Conservation (phyloP, 2,329 filamentous ascomycete genomes). For the Pyrenophora teres region DNA sequence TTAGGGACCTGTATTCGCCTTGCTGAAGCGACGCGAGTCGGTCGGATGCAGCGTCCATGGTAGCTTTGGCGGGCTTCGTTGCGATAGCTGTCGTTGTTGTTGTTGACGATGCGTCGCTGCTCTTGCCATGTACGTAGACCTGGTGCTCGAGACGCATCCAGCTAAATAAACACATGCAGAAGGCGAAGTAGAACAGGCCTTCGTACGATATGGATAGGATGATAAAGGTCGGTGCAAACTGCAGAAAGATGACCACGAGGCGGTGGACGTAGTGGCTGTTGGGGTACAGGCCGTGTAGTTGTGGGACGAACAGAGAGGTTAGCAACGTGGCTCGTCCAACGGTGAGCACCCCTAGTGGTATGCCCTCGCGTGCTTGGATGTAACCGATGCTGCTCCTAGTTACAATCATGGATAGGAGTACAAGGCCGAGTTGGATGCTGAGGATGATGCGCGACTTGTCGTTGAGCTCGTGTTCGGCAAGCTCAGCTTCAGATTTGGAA, state of each 20-base stretch:
- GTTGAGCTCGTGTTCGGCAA: constrained; percentile 44
- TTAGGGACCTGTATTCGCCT: constrained; percentile 67
- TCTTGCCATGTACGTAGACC: constrained; percentile 58
- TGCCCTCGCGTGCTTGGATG: constrained; percentile 79
- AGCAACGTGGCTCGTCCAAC: constrained; percentile 83
- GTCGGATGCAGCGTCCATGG: constrained; percentile 46
- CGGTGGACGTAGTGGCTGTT: constrained; percentile 90
- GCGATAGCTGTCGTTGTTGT: constrained; percentile 14
- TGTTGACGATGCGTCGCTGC: constrained; percentile 7
- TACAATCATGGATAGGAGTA: constrained; percentile 80
- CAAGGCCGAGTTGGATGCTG: constrained; percentile 75
- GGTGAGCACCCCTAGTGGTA: constrained; percentile 85
- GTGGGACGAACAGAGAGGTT: constrained; percentile 75
- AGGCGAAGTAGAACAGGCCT: constrained; percentile 91
- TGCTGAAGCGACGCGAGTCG: constrained; percentile 38
- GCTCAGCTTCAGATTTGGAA: constrained; percentile 42
- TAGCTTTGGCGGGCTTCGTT: constrained; percentile 41
- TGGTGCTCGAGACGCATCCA: constrained; percentile 94
- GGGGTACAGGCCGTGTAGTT: constrained; percentile 78
- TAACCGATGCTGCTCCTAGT: constrained; percentile 86
- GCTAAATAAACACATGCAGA: constrained; percentile 77
- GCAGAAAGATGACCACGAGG: constrained; percentile 84
- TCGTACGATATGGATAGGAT: constrained; percentile 98
- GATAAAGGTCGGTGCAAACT: constrained; percentile 91
- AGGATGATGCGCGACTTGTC: constrained; percentile 63